Percentiles rank a stretch among this genome's conserved stretches.
Conservation (phyloP, 306 rosid genomes). For the Cucurbita ficifolia region DNA sequence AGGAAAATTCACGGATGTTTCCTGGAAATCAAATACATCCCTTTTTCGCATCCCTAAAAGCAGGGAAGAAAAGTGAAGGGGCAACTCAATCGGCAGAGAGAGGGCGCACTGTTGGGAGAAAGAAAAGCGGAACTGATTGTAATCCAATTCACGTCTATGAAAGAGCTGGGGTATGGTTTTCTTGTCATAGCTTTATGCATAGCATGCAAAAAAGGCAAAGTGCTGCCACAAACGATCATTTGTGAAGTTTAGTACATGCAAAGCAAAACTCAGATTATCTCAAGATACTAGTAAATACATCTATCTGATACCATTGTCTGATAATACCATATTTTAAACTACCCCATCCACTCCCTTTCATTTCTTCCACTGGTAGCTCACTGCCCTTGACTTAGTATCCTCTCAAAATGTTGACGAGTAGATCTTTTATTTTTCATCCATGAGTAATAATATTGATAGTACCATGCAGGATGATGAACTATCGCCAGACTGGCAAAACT, state of each 20-base stretch:
- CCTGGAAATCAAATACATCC: slow-evolving; percentile 66
- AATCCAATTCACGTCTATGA: slow-evolving; percentile 73
- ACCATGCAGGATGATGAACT: slow-evolving; percentile 37
- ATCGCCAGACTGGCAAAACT: slow-evolving; percentile 48
- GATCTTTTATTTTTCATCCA: not conserved
- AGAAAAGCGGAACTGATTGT: slow-evolving; percentile 12
- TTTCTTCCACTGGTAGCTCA: not conserved
- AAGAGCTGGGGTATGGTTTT: slow-evolving; percentile 29
- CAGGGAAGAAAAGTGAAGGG: slow-evolving; percentile 28
- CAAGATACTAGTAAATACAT: not conserved
- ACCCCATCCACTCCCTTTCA: not conserved
- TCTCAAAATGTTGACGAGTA: not conserved
- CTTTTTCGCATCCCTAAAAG: slow-evolving; percentile 41
- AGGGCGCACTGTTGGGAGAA: slow-evolving; percentile 7
- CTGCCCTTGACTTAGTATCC: not conserved
- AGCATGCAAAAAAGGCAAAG: not conserved
- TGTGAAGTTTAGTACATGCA: not conserved
- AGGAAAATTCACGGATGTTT: slow-evolving; percentile 61
- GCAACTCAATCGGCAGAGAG: slow-evolving; percentile 13
- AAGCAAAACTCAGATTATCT: not conserved
- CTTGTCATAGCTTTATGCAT: not conserved
- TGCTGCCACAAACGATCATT: not conserved
- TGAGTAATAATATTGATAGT: slow-evolving; percentile 8
- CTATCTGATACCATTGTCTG: not conserved
- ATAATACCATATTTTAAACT: not conserved